These are phyloP conservation scores for Pyricularia sp. DNA, from an alignment of 2,329 filamentous ascomycete genomes.

Conservation along the genomic window DNA sequence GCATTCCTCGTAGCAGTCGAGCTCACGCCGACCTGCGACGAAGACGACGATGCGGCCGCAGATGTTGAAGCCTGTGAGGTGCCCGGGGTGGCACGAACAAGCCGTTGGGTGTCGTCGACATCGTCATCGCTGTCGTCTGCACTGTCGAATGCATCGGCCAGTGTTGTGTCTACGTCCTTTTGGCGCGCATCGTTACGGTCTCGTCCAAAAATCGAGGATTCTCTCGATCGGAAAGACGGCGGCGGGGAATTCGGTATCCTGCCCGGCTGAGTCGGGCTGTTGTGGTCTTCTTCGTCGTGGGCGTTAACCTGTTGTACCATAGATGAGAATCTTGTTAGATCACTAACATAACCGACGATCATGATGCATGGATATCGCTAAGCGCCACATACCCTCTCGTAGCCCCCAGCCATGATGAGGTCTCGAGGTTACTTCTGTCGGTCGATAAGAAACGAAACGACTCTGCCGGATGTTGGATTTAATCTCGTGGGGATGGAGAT, in stretches of 20 bases:
- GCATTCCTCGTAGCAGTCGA: neutral
- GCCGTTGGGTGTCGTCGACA: constrained; percentile 71
- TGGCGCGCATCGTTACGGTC: constrained; percentile 19
- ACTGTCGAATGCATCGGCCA: constrained; percentile 87
- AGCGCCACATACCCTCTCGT: constrained; percentile 43
- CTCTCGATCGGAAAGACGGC: constrained; percentile 82
- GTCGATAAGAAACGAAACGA: neutral
- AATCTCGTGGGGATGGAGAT: neutral
- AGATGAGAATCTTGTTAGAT: neutral
- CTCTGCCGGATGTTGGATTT: neutral
- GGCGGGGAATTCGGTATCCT: constrained; percentile 51
- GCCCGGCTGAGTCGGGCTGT: constrained; percentile 15
- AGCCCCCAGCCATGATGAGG: constrained; percentile 40
- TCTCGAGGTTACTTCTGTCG: neutral
- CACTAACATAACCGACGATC: constrained; percentile 11
- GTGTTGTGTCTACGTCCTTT: constrained; percentile 58
- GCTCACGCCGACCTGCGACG: neutral
- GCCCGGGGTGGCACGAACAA: constrained; percentile 61
- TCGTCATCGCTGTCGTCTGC: constrained; percentile 69
- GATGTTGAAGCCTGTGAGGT: constrained; percentile 6
- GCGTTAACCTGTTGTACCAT: constrained; percentile 38
- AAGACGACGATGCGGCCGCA: constrained; percentile 12
- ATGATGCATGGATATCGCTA: neutral
- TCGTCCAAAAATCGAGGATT: constrained; percentile 55
- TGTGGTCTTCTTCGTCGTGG: constrained; percentile 43